phyloP scores from a whole-genome alignment of 495 filamentous ascomycete species.

The Neurospora sp. region DNA sequence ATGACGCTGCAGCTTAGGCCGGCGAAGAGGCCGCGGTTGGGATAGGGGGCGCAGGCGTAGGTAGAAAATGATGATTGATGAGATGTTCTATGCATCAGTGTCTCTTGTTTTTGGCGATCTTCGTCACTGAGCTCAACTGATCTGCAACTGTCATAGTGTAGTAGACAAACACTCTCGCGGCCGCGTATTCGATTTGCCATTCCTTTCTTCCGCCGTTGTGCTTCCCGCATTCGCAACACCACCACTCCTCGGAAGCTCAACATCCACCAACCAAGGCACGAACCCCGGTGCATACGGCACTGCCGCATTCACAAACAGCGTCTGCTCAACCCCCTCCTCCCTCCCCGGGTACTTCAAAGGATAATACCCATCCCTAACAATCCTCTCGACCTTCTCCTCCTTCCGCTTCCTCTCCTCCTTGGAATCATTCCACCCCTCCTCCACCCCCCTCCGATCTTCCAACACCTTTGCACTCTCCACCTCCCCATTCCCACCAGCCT shows the following conservation, averaged over 20 bases:
- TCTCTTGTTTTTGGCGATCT: not conserved
- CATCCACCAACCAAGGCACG: conserved; percentile 54
- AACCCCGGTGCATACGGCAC: conserved; percentile 34
- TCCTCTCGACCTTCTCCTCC: not conserved
- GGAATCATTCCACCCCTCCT: conserved; percentile 7
- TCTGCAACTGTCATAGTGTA: not conserved
- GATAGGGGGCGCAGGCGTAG: not conserved
- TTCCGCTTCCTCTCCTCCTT: conserved; percentile 5
- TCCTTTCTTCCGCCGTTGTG: not conserved
- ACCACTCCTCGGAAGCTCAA: conserved; percentile 29
- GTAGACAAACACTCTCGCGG: not conserved
- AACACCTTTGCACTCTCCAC: conserved; percentile 10
- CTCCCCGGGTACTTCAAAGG: conserved; percentile 26
- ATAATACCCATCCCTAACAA: conserved; percentile 7
- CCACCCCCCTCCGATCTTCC: conserved; percentile 33
- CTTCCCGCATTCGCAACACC: not conserved
- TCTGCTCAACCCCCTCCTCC: conserved; percentile 36
- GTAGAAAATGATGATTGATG: not conserved
- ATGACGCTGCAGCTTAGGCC: not conserved
- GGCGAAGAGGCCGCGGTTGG: not conserved
- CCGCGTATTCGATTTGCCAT: not conserved
- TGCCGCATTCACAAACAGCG: conserved; percentile 65
- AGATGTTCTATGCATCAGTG: not conserved
- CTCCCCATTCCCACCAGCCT: conserved; percentile 15
- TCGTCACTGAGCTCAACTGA: not conserved